Conservation (phyloP, 164 flowering plant species). For the Magnolia officinalis region DNA sequence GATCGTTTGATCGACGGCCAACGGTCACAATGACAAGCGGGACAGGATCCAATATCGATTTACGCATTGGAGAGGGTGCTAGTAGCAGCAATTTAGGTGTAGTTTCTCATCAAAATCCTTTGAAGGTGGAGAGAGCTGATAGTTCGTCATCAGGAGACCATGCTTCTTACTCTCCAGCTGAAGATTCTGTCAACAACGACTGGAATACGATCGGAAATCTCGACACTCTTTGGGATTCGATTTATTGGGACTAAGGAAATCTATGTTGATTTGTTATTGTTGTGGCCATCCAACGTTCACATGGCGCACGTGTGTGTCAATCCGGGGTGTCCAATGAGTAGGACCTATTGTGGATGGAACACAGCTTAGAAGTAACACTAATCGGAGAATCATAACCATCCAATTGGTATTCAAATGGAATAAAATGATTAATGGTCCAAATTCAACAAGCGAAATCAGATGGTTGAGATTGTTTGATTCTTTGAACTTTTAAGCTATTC, state of each 20-base stretch:
- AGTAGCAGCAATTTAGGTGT: not conserved
- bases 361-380: no score
- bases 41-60: not conserved
- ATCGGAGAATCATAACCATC: no score
- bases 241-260: not conserved
- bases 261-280: no score
- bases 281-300: no score
- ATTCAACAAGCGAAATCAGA: no score
- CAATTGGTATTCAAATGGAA: no score
- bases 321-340: no score
- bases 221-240: conserved; percentile 24
- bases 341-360: no score
- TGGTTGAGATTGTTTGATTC: no score
- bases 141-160: conserved; percentile 28
- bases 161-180: not conserved
- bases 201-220: conserved; percentile 16
- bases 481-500: no score
- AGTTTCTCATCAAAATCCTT: conserved; percentile 11
- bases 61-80: not conserved
- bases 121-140: conserved; percentile 18
- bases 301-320: no score
- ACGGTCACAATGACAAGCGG: not conserved
- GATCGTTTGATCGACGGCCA: conserved; percentile 63
- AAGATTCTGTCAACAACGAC: not conserved
- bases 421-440: no score